Evolutionary conservation across 2,329 filamentous ascomycete species (phyloP).

Genomic region (Calonectria henricotiae): DNA sequence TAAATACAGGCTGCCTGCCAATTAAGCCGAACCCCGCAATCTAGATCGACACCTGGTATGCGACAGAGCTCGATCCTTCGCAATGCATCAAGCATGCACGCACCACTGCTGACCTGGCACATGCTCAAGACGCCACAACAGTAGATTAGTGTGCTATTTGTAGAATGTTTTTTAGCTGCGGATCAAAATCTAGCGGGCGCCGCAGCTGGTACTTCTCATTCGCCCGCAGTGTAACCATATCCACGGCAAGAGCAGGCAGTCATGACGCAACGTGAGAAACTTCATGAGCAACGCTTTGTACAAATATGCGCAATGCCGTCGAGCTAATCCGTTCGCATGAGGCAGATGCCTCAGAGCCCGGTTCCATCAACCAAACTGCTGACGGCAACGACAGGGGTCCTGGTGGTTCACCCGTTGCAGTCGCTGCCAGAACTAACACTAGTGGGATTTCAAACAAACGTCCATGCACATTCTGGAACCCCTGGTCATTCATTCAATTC

Average conservation of each 20-base stretch:
- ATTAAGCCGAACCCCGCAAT: conserved; percentile 21
- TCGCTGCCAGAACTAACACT: conserved; percentile 30
- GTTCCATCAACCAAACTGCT: conserved; percentile 11
- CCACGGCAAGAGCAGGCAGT: neutral
- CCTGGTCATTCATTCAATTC: conserved; percentile 21
- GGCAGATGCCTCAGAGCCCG: neutral
- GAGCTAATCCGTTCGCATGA: conserved; percentile 6
- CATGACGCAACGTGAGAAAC: neutral
- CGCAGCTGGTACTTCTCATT: neutral
- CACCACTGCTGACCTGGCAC: conserved; percentile 14
- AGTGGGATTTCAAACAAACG: conserved; percentile 36
- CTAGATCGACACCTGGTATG: conserved; percentile 18
- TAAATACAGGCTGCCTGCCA: neutral
- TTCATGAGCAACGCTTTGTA: neutral
- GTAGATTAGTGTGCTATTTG: conserved; percentile 3
- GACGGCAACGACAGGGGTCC: conserved; percentile 25
- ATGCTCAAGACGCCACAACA: conserved; percentile 16
- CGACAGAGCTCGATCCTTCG: conserved; percentile 34
- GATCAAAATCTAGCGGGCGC: neutral
- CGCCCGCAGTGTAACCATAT: neutral
- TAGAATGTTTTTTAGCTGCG: neutral
- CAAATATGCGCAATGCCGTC: neutral
- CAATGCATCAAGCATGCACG: conserved; percentile 32
- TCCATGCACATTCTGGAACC: conserved; percentile 37
- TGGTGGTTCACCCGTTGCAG: conserved; percentile 30